These are phyloP conservation scores for Mycena kentingensis DNA, from an alignment of 768 basidiomycete genomes.

Conservation along the genomic window DNA sequence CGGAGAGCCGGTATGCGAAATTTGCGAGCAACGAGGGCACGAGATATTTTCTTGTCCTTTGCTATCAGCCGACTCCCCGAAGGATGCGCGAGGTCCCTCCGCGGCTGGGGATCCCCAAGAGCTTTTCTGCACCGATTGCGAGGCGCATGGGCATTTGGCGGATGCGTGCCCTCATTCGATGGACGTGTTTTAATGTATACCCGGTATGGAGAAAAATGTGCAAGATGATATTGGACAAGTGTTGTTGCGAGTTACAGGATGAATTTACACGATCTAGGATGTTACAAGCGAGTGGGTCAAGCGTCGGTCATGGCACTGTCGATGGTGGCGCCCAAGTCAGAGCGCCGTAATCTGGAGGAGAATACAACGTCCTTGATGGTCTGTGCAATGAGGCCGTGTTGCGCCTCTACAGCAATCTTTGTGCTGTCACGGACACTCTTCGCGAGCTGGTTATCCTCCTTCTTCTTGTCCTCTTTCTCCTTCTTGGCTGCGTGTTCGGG, in stretches of 20 bases:
- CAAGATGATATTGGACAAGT: background rate
- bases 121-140: slow-evolving; percentile 82
- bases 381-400: slow-evolving; percentile 92
- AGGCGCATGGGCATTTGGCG: slow-evolving; percentile 73
- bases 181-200: slow-evolving; percentile 72
- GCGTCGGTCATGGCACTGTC: background rate
- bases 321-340: background rate
- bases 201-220: slow-evolving; percentile 22
- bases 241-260: background rate
- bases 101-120: no score
- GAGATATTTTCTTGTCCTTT: slow-evolving; percentile 85
- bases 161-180: slow-evolving; percentile 81
- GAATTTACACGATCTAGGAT: background rate
- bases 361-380: slow-evolving; percentile 93
- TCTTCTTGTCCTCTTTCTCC: slow-evolving; percentile 75
- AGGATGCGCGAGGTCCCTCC: no score
- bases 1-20: slow-evolving; percentile 75
- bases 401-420: slow-evolving; percentile 87
- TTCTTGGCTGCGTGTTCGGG: slow-evolving; percentile 56
- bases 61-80: slow-evolving; percentile 56
- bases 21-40: slow-evolving; percentile 81
- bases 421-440: slow-evolving; percentile 93
- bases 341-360: slow-evolving; percentile 36
- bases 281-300: background rate
- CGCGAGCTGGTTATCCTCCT: slow-evolving; percentile 82